A percentile compares a stretch with the other conserved stretches of the same genome.
These are phyloP conservation scores for Heracleum sosnowskyi DNA, from an alignment of 129 eudicot species.

Conservation along the genomic window DNA sequence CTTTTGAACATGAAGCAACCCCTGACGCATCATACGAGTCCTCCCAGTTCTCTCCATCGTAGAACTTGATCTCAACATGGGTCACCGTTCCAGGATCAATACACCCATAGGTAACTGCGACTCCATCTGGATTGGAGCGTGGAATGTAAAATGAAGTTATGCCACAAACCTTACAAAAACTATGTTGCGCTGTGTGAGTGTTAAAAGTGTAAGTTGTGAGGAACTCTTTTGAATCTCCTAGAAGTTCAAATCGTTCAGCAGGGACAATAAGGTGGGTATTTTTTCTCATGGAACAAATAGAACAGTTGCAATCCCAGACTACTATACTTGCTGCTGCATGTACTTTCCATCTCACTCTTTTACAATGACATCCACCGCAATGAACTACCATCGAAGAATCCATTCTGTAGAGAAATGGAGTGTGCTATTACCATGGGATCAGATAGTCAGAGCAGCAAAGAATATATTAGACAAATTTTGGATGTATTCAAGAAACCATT, in stretches of 20 bases:
- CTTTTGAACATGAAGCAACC: constrained; percentile 51
- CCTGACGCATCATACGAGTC: constrained; percentile 41
- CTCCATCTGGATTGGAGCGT: constrained; percentile 81
- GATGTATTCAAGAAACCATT: too few species aligned
- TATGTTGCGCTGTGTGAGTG: constrained; percentile 81
- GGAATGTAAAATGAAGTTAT: constrained; percentile 82
- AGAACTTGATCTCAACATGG: constrained; percentile 58
- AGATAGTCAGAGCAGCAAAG: background rate
- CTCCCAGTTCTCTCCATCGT: constrained; percentile 83
- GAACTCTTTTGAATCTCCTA: constrained; percentile 46
- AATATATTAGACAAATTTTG: background rate
- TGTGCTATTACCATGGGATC: background rate
- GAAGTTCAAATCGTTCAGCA: constrained; percentile 48
- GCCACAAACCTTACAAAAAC: constrained; percentile 80
- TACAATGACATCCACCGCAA: constrained; percentile 86
- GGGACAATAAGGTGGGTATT: constrained; percentile 74
- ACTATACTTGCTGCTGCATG: constrained; percentile 44
- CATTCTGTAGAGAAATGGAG: constrained; percentile 18
- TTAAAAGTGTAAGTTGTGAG: constrained; percentile 78
- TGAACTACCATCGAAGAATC: constrained; percentile 44
- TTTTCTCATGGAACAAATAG: constrained; percentile 76
- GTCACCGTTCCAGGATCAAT: constrained; percentile 72
- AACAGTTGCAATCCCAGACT: constrained; percentile 84
- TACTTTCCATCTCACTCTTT: constrained; percentile 62
- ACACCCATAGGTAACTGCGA: constrained; percentile 50